These are phyloP conservation scores for Trametes cingulata DNA, from an alignment of 768 basidiomycete genomes.

Conservation along the genomic window DNA sequence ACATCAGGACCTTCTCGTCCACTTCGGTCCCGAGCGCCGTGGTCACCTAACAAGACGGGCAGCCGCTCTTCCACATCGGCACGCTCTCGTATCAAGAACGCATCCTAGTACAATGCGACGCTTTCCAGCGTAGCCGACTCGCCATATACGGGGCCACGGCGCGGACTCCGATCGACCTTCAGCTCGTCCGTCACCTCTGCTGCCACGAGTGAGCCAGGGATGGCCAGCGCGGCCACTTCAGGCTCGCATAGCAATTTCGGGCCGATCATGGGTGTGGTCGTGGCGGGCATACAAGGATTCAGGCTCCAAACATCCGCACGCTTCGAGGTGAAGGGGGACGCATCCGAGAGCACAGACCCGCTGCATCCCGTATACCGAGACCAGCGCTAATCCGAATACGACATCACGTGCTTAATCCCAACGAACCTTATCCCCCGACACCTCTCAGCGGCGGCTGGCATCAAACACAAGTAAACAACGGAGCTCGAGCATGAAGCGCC, in stretches of 20 bases:
- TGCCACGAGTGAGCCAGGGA: not conserved
- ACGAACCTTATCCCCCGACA: no score
- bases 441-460: no score
- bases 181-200: not conserved
- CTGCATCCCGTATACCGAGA: no score
- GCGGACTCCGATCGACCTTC: no score
- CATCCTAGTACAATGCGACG: slow-evolving; percentile 20
- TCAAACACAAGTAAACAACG: no score
- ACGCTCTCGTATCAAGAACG: slow-evolving; percentile 14
- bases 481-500: no score
- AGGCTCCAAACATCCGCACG: no score
- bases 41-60: slow-evolving; percentile 17
- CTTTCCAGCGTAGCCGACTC: slow-evolving; percentile 17
- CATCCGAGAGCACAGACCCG: no score
- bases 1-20: slow-evolving; percentile 14
- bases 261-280: slow-evolving; percentile 24
- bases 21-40: slow-evolving; percentile 3
- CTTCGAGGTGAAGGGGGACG: no score
- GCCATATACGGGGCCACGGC: slow-evolving; percentile 18
- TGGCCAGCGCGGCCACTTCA: not conserved
- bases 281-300: slow-evolving; percentile 21
- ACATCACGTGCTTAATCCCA: no score
- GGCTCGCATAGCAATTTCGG: slow-evolving; percentile 17
- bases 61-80: slow-evolving; percentile 23
- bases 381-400: no score